Conservation (phyloP, 257 asterid species). For the Petunia secreta region DNA sequence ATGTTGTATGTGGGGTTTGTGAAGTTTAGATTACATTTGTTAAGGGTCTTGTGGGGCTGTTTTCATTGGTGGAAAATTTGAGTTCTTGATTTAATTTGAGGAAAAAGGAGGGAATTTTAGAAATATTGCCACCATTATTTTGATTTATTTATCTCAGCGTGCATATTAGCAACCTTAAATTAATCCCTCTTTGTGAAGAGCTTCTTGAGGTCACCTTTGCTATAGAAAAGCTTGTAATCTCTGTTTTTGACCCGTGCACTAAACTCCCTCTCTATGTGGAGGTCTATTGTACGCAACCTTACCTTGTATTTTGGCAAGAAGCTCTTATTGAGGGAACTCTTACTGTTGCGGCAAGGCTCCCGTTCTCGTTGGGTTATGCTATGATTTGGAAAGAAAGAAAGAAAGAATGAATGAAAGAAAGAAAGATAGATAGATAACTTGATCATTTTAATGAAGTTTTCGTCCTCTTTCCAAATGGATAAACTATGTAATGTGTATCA, state of each 20-base stretch:
- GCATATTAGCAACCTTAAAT: neutral
- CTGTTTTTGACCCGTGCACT: too few species aligned
- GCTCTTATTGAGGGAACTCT: too few species aligned
- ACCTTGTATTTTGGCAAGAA: too few species aligned
- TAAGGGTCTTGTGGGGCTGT: too few species aligned
- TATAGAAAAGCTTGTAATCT: neutral
- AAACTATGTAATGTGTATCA: neutral
- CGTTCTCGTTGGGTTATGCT: neutral
- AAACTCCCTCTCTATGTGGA: too few species aligned
- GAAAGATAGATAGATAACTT: neutral
- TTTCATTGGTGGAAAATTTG: too few species aligned
- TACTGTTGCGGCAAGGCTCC: too few species aligned
- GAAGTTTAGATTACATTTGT: too few species aligned
- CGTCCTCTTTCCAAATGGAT: neutral
- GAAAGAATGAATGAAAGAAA: neutral
- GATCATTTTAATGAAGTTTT: neutral
- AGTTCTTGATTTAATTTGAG: neutral
- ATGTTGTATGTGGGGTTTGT: too few species aligned
- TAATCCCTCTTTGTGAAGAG: neutral
- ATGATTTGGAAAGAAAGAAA: neutral
- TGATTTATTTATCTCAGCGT: neutral
- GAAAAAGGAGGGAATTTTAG: neutral
- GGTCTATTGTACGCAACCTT: too few species aligned
- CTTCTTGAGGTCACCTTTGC: neutral
- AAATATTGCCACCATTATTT: neutral